Evolutionary conservation across 129 eudicot genomes (phyloP).

Genomic region (Tanacetum coccineum): DNA sequence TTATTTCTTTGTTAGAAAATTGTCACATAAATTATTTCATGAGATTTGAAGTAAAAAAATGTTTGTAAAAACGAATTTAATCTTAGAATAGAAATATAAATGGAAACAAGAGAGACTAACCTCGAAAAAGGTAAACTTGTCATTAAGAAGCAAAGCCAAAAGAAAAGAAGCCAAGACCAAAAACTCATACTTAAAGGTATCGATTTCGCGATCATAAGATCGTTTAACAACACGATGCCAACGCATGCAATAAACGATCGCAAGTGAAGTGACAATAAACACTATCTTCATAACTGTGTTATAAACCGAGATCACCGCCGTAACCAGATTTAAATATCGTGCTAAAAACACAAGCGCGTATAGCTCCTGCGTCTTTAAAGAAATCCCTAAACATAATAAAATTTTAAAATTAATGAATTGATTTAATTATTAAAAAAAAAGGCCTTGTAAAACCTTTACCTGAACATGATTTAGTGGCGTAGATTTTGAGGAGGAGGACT

Average conservation of each 20-base stretch:
- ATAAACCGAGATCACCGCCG: slow-evolving; percentile 61
- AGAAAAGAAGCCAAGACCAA: slow-evolving; percentile 45
- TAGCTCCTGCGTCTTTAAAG: slow-evolving; percentile 86
- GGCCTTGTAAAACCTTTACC: too few species aligned
- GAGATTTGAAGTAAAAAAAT: too few species aligned
- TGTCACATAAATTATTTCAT: too few species aligned
- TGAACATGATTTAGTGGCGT: slow-evolving; percentile 87
- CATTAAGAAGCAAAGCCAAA: slow-evolving; percentile 58
- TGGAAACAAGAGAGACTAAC: slow-evolving; percentile 27
- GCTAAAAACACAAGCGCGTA: slow-evolving; percentile 63
- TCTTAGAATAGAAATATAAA: not conserved
- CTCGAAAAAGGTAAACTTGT: slow-evolving; percentile 74
- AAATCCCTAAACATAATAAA: slow-evolving; percentile 44
- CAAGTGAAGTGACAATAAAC: slow-evolving; percentile 54
- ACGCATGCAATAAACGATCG: slow-evolving; percentile 83
- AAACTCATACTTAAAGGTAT: slow-evolving; percentile 62
- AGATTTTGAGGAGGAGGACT: slow-evolving; percentile 85
- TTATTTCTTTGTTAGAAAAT: too few species aligned
- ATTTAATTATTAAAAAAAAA: not conserved
- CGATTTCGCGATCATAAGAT: slow-evolving; percentile 73
- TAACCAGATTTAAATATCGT: slow-evolving; percentile 72
- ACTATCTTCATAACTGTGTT: slow-evolving; percentile 72
- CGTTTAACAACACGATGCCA: slow-evolving; percentile 53
- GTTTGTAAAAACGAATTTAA: too few species aligned
- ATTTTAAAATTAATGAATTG: not conserved